These are phyloP conservation scores for Bipolaris oryzae DNA, from an alignment of 2,329 filamentous ascomycete species.

Conservation along the genomic window DNA sequence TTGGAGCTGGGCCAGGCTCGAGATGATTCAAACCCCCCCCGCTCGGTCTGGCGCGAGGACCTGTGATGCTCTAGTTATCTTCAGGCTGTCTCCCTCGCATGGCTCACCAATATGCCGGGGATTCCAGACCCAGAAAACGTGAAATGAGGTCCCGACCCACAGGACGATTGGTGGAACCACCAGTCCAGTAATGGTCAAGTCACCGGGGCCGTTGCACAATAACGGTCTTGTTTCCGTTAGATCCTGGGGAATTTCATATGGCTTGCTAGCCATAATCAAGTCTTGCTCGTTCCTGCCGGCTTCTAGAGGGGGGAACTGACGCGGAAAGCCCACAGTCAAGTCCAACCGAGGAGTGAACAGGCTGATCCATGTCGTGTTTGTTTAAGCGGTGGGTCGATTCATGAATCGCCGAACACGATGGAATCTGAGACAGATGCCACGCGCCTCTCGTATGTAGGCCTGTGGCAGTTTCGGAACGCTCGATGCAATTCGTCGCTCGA, in stretches of 20 bases:
- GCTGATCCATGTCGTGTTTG: not conserved
- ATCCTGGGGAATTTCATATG: conserved; percentile 32
- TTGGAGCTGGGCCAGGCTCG: conserved; percentile 16
- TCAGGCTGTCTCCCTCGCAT: conserved; percentile 17
- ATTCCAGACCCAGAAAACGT: conserved; percentile 26
- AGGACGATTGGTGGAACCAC: conserved; percentile 37
- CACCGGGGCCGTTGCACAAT: conserved; percentile 24
- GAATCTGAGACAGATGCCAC: conserved; percentile 7
- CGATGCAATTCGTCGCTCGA: not conserved
- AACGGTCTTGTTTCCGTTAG: conserved; percentile 20
- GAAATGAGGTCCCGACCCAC: conserved; percentile 27
- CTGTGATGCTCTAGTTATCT: conserved; percentile 24
- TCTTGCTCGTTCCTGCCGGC: conserved; percentile 12
- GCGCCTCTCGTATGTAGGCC: not conserved
- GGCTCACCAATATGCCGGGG: conserved; percentile 20
- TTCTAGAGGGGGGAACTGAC: conserved; percentile 1
- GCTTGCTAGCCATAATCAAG: conserved; percentile 23
- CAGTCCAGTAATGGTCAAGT: conserved; percentile 17
- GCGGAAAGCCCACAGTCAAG: conserved; percentile 9
- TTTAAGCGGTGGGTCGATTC: conserved; percentile 8
- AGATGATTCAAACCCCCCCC: conserved; percentile 15
- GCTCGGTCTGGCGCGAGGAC: conserved; percentile 21
- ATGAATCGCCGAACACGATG: conserved; percentile 2
- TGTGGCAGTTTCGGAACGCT: not conserved
- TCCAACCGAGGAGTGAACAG: not conserved